These are phyloP conservation scores for Pseudotulostoma volvatum DNA, from an alignment of 495 filamentous ascomycete species.

Conservation along the genomic window DNA sequence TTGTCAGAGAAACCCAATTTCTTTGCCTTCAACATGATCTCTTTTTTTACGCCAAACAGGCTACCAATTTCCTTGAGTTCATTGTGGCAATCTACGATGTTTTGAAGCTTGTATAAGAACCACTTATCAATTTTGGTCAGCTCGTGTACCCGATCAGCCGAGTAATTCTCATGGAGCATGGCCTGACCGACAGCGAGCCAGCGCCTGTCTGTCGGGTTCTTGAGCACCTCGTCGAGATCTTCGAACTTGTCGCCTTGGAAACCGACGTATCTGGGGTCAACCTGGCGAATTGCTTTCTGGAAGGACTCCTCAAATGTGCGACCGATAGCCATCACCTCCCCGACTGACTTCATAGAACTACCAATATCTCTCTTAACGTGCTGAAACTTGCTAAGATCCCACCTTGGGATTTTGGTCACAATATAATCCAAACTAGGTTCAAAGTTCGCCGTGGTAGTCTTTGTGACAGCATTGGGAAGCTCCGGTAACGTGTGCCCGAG, in stretches of 20 bases:
- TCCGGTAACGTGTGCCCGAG: conserved; percentile 88
- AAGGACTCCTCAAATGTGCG: conserved; percentile 98
- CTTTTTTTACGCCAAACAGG: conserved; percentile 70
- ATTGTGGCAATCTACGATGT: conserved; percentile 77
- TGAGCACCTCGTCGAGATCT: conserved; percentile 73
- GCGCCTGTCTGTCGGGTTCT: conserved; percentile 83
- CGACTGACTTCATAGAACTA: conserved; percentile 95
- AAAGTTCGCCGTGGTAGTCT: conserved; percentile 97
- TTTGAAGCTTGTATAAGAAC: conserved; percentile 96
- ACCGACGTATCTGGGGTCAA: conserved; percentile 78
- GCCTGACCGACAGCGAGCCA: conserved; percentile 97
- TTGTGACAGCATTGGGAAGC: conserved; percentile 91
- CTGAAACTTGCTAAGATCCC: conserved; percentile 97
- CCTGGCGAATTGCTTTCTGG: conserved; percentile 93
- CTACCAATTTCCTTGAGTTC: conserved; percentile 80
- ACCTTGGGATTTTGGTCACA: conserved; percentile 94
- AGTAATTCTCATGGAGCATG: conserved; percentile 91
- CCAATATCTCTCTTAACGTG: conserved; percentile 96
- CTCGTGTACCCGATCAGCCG: conserved; percentile 78
- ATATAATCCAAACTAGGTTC: conserved; percentile 94
- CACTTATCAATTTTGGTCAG: conserved; percentile 97
- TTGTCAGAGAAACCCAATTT: conserved; percentile 95
- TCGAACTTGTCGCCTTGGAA: conserved; percentile 95
- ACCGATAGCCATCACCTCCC: conserved; percentile 98
- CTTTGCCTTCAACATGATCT: conserved; percentile 77